Evolutionary conservation across 225 moss, liverwort and hornwort genomes (phyloP).

Genomic region (Antitrichia curtipendula): DNA sequence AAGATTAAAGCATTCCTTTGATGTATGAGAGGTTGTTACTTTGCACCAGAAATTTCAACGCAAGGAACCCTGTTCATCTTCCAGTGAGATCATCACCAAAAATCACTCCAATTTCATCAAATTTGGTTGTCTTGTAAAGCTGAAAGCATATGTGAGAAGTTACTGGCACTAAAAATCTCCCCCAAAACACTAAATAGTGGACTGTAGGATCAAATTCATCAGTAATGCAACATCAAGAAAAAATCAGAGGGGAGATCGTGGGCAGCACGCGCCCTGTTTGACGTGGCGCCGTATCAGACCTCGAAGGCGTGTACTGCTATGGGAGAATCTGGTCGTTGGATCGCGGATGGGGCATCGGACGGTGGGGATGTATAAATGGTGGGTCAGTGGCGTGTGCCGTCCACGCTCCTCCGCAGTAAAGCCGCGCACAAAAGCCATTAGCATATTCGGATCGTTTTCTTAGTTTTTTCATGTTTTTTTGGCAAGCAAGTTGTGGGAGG

Average conservation of each 20-base stretch:
- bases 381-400: neutral
- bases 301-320: neutral
- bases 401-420: neutral
- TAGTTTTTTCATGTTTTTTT: neutral
- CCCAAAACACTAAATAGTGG: neutral
- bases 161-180: neutral
- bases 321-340: neutral
- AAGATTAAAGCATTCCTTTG: neutral
- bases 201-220: neutral
- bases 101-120: neutral
- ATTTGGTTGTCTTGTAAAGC: no score
- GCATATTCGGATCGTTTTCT: neutral
- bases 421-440: neutral
- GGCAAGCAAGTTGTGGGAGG: neutral
- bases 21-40: neutral
- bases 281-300: conserved; percentile 3
- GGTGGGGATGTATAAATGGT: accelerated
- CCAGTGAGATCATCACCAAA: neutral
- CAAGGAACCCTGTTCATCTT: no score
- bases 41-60: neutral
- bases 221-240: neutral
- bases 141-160: neutral
- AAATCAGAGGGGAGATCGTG: neutral
- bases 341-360: accelerated
- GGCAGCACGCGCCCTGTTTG: neutral